Conservation (phyloP, 164 flowering plant species). For the Kalanchoe fedtschenkoi region DNA sequence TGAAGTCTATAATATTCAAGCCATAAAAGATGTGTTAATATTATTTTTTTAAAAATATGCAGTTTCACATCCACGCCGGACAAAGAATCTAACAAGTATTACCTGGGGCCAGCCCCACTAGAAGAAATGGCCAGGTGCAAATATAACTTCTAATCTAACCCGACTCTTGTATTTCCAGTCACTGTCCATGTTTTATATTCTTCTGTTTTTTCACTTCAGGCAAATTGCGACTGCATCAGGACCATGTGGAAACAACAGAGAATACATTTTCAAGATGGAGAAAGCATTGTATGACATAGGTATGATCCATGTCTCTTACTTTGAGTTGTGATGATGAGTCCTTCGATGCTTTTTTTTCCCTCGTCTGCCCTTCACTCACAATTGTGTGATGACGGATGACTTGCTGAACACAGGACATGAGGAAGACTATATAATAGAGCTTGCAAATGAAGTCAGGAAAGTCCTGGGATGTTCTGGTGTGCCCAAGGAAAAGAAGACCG, state of each 20-base stretch:
- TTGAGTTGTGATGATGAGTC: background rate
- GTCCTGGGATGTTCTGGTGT: constrained; percentile 30
- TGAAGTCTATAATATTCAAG: background rate
- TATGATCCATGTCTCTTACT: constrained; percentile 14
- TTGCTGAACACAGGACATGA: constrained; percentile 49
- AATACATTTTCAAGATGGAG: constrained; percentile 72
- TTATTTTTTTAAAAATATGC: constrained; percentile 18
- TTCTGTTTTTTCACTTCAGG: constrained; percentile 18
- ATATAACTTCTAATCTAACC: background rate
- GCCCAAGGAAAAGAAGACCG: constrained; percentile 28
- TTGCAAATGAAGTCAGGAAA: constrained; percentile 90
- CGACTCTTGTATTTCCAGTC: background rate
- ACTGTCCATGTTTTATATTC: background rate
- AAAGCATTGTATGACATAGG: constrained; percentile 81
- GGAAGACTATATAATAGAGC: constrained; percentile 70
- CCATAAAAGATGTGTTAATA: background rate
- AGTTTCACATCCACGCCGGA: constrained; percentile 94
- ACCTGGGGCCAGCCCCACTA: constrained; percentile 91
- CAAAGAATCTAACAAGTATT: constrained; percentile 72
- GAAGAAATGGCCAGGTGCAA: constrained; percentile 96
- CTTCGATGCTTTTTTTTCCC: background rate
- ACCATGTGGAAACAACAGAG: constrained; percentile 91
- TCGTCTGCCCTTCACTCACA: background rate
- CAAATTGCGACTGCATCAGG: constrained; percentile 94
- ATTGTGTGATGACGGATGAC: background rate